Evolutionary conservation across 306 rosid species (phyloP), one percentile per base, ranked within the genome.

Genomic region (Acacia melanoxylon): DNA sequence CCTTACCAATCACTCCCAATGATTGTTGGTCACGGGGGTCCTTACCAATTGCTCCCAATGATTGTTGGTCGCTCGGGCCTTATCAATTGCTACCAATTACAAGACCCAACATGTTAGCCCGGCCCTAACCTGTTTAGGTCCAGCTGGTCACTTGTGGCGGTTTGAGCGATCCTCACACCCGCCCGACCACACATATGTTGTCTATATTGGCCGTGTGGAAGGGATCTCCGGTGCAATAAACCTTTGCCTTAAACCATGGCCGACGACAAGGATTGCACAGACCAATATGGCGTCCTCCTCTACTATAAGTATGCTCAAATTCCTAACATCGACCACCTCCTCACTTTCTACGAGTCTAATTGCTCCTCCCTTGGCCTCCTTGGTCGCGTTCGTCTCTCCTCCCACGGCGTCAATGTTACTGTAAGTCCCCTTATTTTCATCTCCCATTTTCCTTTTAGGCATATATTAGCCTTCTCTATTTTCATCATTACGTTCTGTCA

Each of bases 321-420:
- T 46, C 88, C 96, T 6, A 81, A 93, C 81, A 89, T 93, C 8
- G 35, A 89, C 52, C 81, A 87, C 46, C 90, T 93, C 75, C 41
- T 85, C 82, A 63, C 85, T 46, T 95, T 95, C 90, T 91, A 91
- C 88, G 20, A 82, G 2, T 87, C 93, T 85, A 93, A 90, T 87
- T 95, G 98, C 88, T 83, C 77, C 79, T 89, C 94, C 13, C 97
- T 91, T 81, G 72, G 52, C 68, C 92, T 95, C 76, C 92, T 92
- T 35, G 99, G 99, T 51, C 97, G 98, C 27, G 94, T 95, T 79
- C 98, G 97, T 6, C 88, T 95, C 78, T 90, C 99, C 72, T 52
- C 94, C 77, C 89, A 86, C 31, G 98, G 98, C 86, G 95, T 93
- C 90, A 91, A 91, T 72, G 98, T 95, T 78, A 93, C 99, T 22